These are phyloP conservation scores for Pleomassaria siparia DNA, from an alignment of 2,329 filamentous ascomycete species.

Conservation along the genomic window DNA sequence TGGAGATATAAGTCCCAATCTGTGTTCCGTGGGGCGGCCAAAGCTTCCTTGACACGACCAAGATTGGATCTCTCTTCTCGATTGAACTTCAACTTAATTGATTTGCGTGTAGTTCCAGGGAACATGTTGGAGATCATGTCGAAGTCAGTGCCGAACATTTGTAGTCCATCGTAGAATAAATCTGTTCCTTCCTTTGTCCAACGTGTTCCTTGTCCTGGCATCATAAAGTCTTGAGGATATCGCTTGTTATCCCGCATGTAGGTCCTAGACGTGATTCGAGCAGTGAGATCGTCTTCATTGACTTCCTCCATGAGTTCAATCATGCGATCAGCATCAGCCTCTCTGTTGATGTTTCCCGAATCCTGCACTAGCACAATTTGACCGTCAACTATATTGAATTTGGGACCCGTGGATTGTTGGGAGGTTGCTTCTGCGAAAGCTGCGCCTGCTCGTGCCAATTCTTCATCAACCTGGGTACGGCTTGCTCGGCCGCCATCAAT, in stretches of 20 bases:
- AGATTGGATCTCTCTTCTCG: constrained; percentile 73
- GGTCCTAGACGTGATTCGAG: constrained; percentile 67
- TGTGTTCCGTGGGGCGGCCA: constrained; percentile 45
- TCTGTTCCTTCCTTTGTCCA: constrained; percentile 75
- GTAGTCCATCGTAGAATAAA: constrained; percentile 72
- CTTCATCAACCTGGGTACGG: constrained; percentile 25
- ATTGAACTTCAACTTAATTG: constrained; percentile 81
- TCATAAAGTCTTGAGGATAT: constrained; percentile 49
- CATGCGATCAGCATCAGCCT: constrained; percentile 61
- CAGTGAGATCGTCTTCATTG: constrained; percentile 78
- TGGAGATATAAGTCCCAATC: constrained; percentile 46
- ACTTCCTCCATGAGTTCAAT: constrained; percentile 61
- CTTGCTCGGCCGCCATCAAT: constrained; percentile 20
- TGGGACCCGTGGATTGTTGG: constrained; percentile 46
- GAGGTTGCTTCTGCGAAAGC: constrained; percentile 10
- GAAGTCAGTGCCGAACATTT: constrained; percentile 82
- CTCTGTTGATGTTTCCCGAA: constrained; percentile 68
- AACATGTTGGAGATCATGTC: constrained; percentile 78
- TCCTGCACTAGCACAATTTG: constrained; percentile 71
- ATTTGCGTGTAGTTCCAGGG: constrained; percentile 65
- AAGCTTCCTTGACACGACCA: constrained; percentile 61
- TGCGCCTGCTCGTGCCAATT: constrained; percentile 18
- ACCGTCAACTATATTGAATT: constrained; percentile 67
- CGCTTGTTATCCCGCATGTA: constrained; percentile 64
- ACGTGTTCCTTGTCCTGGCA: constrained; percentile 46